These are phyloP conservation scores for Casuarina cunninghamiana DNA, from an alignment of 306 rosid genomes.

Conservation along the genomic window DNA sequence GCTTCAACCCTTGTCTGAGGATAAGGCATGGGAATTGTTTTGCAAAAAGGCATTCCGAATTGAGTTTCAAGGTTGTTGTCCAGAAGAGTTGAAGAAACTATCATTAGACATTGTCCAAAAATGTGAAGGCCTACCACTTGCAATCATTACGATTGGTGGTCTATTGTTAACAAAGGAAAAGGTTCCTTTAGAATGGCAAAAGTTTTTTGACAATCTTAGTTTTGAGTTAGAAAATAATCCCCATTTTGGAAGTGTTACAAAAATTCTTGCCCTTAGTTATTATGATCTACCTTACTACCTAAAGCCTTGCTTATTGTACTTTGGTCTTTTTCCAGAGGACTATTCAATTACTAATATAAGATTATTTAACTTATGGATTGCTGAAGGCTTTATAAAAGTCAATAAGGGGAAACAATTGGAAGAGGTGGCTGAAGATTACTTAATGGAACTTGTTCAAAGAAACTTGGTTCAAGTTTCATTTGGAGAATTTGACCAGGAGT, in stretches of 20 bases:
- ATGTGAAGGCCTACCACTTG: conserved; percentile 20
- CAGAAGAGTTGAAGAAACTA: neutral
- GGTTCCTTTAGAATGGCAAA: conserved; percentile 13
- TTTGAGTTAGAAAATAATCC: conserved; percentile 2
- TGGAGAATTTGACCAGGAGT: neutral
- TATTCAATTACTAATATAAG: neutral
- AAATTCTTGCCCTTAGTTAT: conserved; percentile 1
- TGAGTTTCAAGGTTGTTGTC: neutral
- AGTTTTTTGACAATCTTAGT: neutral
- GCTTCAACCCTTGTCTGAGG: neutral
- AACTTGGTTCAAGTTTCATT: neutral
- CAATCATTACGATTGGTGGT: conserved; percentile 16
- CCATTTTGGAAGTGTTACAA: neutral
- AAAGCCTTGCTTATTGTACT: conserved; percentile 21
- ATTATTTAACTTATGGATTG: conserved; percentile 16
- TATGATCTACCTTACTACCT: conserved; percentile 22
- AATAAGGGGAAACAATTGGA: neutral
- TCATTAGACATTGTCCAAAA: neutral
- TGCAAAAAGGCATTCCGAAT: neutral
- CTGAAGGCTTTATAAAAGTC: conserved; percentile 12
- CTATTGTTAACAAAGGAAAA: conserved; percentile 15
- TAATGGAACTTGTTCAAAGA: conserved; percentile 7
- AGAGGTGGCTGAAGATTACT: conserved; percentile 2
- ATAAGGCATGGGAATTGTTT: conserved; percentile 7
- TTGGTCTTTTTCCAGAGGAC: conserved; percentile 24